Conservation (phyloP, 352 stramenopile species). For the Pythium utonaiense region DNA sequence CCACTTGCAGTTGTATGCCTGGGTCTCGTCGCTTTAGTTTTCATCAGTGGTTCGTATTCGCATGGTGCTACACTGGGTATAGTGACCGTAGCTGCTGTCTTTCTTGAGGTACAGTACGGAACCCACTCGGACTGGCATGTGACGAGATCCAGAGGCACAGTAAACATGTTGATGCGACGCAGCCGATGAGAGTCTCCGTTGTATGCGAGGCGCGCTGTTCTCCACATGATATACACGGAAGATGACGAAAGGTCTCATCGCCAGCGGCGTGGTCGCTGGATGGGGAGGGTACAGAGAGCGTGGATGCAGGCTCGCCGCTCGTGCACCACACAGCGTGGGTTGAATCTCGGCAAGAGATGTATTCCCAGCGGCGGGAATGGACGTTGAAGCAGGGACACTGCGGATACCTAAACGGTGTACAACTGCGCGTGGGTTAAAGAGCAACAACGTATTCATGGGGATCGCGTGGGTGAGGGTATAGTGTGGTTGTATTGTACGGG, state of each 20-base stretch:
- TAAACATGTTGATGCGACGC: neutral
- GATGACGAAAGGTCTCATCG: neutral
- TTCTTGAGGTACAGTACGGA: too few species aligned
- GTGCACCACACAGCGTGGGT: neutral
- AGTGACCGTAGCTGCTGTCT: neutral
- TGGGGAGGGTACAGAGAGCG: too few species aligned
- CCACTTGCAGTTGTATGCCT: too few species aligned
- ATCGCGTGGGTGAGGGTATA: neutral
- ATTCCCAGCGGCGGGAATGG: neutral
- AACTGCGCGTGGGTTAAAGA: neutral
- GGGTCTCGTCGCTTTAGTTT: neutral
- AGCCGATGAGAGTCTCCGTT: neutral
- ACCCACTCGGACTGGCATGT: too few species aligned
- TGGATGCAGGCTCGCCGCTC: neutral
- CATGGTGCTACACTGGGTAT: neutral
- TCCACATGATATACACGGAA: too few species aligned
- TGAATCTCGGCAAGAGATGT: neutral
- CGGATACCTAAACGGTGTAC: neutral
- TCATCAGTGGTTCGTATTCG: neutral
- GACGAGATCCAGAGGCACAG: neutral
- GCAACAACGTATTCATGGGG: neutral
- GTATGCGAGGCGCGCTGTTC: too few species aligned
- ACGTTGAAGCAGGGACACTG: neutral
- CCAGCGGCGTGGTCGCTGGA: too few species aligned
- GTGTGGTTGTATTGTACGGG: slow-evolving; percentile 8